Percentiles rank a stretch among this genome's conserved stretches.
Evolutionary conservation across 2,329 filamentous ascomycete genomes (phyloP).

Genomic region (Arthrobotrys musiformis): DNA sequence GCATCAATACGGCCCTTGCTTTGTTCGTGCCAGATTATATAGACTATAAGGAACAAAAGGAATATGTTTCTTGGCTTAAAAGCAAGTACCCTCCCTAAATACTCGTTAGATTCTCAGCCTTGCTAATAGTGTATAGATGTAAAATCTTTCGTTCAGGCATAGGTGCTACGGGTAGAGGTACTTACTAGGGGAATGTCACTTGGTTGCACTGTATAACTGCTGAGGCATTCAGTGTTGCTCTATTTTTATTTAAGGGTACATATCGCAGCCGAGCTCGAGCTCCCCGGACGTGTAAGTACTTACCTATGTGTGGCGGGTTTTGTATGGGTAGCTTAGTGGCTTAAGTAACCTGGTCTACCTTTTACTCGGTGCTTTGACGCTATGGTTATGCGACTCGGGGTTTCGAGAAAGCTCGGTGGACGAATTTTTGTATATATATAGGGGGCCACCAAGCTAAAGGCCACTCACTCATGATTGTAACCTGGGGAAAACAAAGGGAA

Average conservation of each 20-base stretch:
- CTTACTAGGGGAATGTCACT: background rate
- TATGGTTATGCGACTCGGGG: background rate
- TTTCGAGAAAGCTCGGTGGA: background rate
- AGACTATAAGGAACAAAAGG: constrained; percentile 97
- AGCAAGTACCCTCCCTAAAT: constrained; percentile 64
- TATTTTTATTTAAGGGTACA: background rate
- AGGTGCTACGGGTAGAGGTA: background rate
- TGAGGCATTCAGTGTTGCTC: background rate
- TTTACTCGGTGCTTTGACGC: background rate
- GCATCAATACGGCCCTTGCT: constrained; percentile 85
- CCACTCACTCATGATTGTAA: background rate
- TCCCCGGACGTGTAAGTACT: too few relatives aligned
- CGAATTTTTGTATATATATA: constrained; percentile 8
- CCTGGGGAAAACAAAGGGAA: background rate
- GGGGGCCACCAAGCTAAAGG: background rate
- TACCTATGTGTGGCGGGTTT: too few relatives aligned
- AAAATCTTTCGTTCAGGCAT: constrained; percentile 46
- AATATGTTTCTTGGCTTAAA: constrained; percentile 91
- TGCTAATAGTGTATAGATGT: constrained; percentile 33
- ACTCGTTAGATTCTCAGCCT: background rate
- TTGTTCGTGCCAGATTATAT: constrained; percentile 96
- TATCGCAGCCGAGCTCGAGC: too few relatives aligned
- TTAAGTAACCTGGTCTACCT: background rate
- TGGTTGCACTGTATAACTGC: background rate
- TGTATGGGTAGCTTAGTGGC: too few relatives aligned